Base-by-base conservation (phyloP, 2,329 filamentous ascomycete species). In the Xylaria sp. region DNA sequence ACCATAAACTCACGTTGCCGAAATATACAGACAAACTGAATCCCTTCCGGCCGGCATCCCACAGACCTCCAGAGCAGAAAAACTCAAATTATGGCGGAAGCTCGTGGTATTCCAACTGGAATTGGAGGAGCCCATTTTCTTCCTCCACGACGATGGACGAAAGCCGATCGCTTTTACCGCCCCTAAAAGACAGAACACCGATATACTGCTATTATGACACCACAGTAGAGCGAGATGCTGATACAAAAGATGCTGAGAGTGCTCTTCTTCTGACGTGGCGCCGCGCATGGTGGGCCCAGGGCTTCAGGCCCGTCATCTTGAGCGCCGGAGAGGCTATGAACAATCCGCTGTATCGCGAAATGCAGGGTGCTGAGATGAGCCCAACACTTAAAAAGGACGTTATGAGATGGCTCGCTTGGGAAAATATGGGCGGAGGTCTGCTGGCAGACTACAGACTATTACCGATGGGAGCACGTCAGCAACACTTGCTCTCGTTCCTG, bases 121-220 rank as follows among this genome's bases (percentile, higher is more conserved):
- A 91, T 78, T 98, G 94, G 94, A 86, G 93, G 75, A 92, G 92
- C 70, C 93, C 94, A 2, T 98, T 98, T 80, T 97, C 94, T 20
- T 94, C 90, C 52, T 88, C 89, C 18, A 85, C 96, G 67, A 91
- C 88, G 0, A 86, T 96, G 66, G 94, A 97, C 77, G 92, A 97
- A 79, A 91, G 92, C 76, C 88, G 94, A 63, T 91, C 92, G 8
- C 87, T 98, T 64, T 89, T 98, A 2, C 96, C 96, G 56, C 92
- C 93, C 2, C 83, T 97, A 34, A 82, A 80, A 56, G 83, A 87
- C 39, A 88, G 95, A 25, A 90, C 91, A 28, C 86, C 90, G 0
- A 90, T 98, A 64, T 98, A 97, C 81, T 97, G 94, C 72, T 98
- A 95, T 81, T 97, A 97, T 79, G 94, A 97, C 76, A 84, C 88